Base-by-base conservation (phyloP, 1,284 basidiomycete genomes). In the Schizophyllum commune region DNA sequence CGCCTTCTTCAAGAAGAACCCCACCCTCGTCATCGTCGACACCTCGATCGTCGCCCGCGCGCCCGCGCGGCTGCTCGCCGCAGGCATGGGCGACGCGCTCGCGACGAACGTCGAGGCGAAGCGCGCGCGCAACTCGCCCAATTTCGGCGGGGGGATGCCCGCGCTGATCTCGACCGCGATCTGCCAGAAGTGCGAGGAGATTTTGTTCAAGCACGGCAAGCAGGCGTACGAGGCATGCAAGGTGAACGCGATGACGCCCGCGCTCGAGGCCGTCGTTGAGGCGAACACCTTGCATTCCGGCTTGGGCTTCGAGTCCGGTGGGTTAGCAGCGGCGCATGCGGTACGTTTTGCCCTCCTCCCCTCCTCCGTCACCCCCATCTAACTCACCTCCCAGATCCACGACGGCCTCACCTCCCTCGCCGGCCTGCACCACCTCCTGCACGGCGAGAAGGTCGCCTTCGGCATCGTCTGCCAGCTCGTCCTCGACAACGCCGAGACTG, bases 61-160 rank as follows among this genome's bases (percentile, higher is more conserved):
- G 13, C 72, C 72, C 15, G 61, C 70, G 33, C 68, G 72, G 58
- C 73, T 73, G 69, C 68, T 74, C 57, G 70, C 71, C 9, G 66
- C 72, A 19, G 72, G 72, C 33, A 73, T 74, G 66, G 72, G 72
- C 61, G 72, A 74, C 62, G 72, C 72, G 55, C 62, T 74, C 64
- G 72, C 72, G 58, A 74, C 72, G 58, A 72, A 74, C 67, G 69
- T 73, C 65, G 72, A 74, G 65, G 72, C 72, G 33, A 62, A 67
- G n/a, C 63, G 65, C 39, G 68, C 68, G 60, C 60, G 57, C 57
- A 69, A 67, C 67, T 70, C 69, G 63, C 64, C 67, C 13, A 74
- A 74, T 68, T 73, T 74, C 55, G 72, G 72, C 22, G 69, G 69
- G 2, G 71, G 71, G n/a, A 61, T 72, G 22, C 72, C 70, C 34